These are phyloP conservation scores for Pneumocystis sp. DNA, from an alignment of 1,139 yeast species.

Conservation along the genomic window DNA sequence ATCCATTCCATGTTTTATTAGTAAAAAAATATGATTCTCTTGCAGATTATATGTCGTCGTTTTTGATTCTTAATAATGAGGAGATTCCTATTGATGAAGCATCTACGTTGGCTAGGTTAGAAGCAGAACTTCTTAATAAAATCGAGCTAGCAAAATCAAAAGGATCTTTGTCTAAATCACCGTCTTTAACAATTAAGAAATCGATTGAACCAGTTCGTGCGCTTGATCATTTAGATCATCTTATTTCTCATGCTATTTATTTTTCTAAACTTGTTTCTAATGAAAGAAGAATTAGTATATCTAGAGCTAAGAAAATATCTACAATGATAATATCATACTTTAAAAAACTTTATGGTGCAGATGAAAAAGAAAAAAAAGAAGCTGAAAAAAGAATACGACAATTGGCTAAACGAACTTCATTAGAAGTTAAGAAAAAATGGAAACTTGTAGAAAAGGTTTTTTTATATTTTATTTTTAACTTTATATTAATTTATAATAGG, in stretches of 20 bases:
- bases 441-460: slow-evolving; percentile 67
- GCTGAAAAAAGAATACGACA: slow-evolving; percentile 37
- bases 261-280: slow-evolving; percentile 61
- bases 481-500: slow-evolving; percentile 2
- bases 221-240: slow-evolving; percentile 52
- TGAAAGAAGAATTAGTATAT: slow-evolving; percentile 46
- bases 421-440: slow-evolving; percentile 87
- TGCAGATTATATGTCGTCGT: slow-evolving; percentile 35
- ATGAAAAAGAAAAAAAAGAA: slow-evolving; percentile 61
- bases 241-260: slow-evolving; percentile 59
- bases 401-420: slow-evolving; percentile 64
- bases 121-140: slow-evolving; percentile 32
- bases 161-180: slow-evolving; percentile 32
- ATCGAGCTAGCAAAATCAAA: slow-evolving; percentile 39
- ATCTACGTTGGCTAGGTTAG: slow-evolving; percentile 28
- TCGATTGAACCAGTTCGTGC: slow-evolving; percentile 31
- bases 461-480: slow-evolving; percentile 27
- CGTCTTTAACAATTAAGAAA: slow-evolving; percentile 23
- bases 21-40: slow-evolving; percentile 30
- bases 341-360: slow-evolving; percentile 73
- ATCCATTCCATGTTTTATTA: slow-evolving; percentile 51
- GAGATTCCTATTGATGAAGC: slow-evolving; percentile 34
- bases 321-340: slow-evolving; percentile 77
- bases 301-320: slow-evolving; percentile 60
- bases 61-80: slow-evolving; percentile 45